Percentiles rank a stretch among this genome's conserved stretches.
phyloP scores from a whole-genome alignment of 2,329 filamentous ascomycete species.

The Colletotrichum sp. region DNA sequence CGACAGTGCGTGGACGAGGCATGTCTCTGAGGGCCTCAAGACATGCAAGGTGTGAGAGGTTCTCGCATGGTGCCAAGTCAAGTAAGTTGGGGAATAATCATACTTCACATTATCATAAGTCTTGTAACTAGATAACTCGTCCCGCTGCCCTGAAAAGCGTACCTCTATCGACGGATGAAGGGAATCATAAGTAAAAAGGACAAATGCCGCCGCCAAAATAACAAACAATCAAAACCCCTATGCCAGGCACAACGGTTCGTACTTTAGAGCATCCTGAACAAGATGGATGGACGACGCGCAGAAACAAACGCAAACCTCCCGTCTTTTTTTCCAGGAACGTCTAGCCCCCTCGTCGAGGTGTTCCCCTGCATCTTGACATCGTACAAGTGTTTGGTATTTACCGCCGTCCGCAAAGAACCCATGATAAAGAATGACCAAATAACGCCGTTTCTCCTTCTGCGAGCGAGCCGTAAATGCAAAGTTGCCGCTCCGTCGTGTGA shows the following conservation, averaged over 20 bases:
- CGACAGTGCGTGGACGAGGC: background rate
- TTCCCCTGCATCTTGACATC: constrained; percentile 8
- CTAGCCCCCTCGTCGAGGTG: background rate
- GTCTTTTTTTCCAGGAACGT: background rate
- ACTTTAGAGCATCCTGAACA: constrained; percentile 5
- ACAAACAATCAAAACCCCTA: background rate
- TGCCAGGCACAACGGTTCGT: background rate
- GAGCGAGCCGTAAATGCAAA: background rate
- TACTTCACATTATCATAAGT: background rate
- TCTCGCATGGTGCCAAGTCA: background rate
- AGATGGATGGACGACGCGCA: constrained; percentile 2
- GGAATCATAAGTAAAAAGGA: background rate
- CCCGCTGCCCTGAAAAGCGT: background rate
- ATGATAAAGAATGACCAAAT: background rate
- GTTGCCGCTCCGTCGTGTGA: background rate
- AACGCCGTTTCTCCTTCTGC: background rate
- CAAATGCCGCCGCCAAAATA: background rate
- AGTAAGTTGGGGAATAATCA: background rate
- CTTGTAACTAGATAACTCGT: background rate
- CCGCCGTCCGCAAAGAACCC: background rate
- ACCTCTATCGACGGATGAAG: background rate
- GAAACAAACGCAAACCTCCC: background rate
- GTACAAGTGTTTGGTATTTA: constrained; percentile 4
- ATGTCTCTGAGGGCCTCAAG: background rate
- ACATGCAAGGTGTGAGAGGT: background rate